Base-by-base conservation (phyloP, 2,329 filamentous ascomycete species). In the Alternaria sp. region DNA sequence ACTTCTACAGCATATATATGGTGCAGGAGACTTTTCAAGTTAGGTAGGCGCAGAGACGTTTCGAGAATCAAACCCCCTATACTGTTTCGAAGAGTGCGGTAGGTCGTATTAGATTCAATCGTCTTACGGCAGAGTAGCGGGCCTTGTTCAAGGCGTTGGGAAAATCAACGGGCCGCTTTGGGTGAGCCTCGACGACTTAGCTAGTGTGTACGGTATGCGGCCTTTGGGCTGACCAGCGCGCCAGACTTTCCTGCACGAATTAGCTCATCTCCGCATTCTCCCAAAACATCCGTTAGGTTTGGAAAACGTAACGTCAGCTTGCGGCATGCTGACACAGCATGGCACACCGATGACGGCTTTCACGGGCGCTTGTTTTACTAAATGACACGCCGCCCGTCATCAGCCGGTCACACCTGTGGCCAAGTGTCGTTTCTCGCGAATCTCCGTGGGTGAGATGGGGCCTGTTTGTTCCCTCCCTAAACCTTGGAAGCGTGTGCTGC, bases 341-440 rank as follows among this genome's bases (percentile, higher is more conserved):
- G 46, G 60, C 63, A 62, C 56, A 68, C 60, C 60, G 65, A 66
- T 68, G 17, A 61, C 50, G 39, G 58, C 41, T 36, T 39, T 51
- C 37, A 41, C 44, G 54, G 39, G 50, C 44, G 44, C 26, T 26
- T 24, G 57, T 40, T 40, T 56, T 53, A 57, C 56, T 56, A 51
- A 49, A 58, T 58, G 58, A 51, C 56, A 60, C 57, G 46, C 59
- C 51, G 41, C 41, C 41, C 54, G 54, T 57, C 39, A 52, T 54
- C 66, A 63, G 51, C 58, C 66, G 28, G 63, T 61, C 31, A 17
- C 31, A 58, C 61, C 49, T 56, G 51, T 53, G 21, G 41, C 23
- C 17, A 44, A 44, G 42, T 44, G 55, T 36, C 11, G 51, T 37
- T 33, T 42, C 46, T 56, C 53, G 54, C 44, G 44, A 51, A 52